These are phyloP conservation scores for Verbena officinalis DNA, from an alignment of 257 asterid genomes.

Conservation along the genomic window DNA sequence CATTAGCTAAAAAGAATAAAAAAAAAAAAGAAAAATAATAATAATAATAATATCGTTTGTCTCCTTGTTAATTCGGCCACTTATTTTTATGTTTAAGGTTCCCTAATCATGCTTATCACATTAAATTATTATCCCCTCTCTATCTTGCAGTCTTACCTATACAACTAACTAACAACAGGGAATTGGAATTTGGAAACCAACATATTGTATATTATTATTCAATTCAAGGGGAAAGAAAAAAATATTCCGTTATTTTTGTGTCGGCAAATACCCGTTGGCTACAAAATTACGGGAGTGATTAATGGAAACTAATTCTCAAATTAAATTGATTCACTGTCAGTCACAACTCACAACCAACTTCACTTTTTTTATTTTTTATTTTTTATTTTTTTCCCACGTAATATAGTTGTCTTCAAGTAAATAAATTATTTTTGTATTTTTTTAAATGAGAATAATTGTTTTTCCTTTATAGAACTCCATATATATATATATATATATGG, in stretches of 20 bases:
- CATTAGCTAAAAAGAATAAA: not conserved
- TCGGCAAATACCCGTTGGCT: constrained; percentile 69
- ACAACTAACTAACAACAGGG: too few relatives aligned
- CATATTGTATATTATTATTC: too few relatives aligned
- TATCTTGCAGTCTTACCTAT: constrained; percentile 13
- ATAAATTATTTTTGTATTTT: not conserved
- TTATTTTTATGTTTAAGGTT: constrained; percentile 31
- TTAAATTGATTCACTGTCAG: constrained; percentile 32
- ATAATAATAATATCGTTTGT: constrained; percentile 36
- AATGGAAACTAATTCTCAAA: constrained; percentile 46
- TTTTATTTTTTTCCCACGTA: not conserved
- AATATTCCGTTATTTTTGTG: constrained; percentile 52
- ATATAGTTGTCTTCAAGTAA: not conserved
- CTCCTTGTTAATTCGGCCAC: constrained; percentile 33
- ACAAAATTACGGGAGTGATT: constrained; percentile 48
- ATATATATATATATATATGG: constrained; percentile 25
- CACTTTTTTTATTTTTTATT: constrained; percentile 1
- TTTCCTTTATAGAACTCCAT: constrained; percentile 21
- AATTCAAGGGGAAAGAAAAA: not conserved
- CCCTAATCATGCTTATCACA: constrained; percentile 30
- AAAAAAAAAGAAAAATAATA: not conserved
- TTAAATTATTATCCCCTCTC: constrained; percentile 26
- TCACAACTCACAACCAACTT: constrained; percentile 16
- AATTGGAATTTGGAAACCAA: too few relatives aligned
- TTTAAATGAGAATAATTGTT: not conserved